Evolutionary conservation across 768 basidiomycete genomes (phyloP).

Genomic region (Cystobasidium onofrii): DNA sequence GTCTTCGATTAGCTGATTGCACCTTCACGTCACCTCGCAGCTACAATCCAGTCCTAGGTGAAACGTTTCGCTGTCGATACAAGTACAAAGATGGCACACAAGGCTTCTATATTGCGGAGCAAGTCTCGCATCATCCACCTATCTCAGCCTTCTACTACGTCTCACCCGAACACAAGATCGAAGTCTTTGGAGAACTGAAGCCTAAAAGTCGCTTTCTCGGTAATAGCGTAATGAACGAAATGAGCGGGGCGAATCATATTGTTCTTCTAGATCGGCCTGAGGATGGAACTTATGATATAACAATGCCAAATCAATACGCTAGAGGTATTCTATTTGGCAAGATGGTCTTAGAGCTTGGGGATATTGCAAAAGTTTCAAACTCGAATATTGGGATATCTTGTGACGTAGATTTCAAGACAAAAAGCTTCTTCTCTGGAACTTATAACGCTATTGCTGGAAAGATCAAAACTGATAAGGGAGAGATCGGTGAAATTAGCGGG

Average conservation of each 20-base stretch:
- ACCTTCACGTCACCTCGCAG: constrained; percentile 46
- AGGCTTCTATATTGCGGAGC: constrained; percentile 93
- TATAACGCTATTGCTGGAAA: constrained; percentile 79
- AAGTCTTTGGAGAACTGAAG: constrained; percentile 81
- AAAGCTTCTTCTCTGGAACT: constrained; percentile 96
- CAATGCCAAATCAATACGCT: constrained; percentile 79
- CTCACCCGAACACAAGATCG: constrained; percentile 77
- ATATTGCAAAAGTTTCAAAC: constrained; percentile 75
- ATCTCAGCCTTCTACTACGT: constrained; percentile 55
- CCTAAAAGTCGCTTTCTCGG: constrained; percentile 95
- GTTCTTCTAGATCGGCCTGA: constrained; percentile 35
- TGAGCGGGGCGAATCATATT: constrained; percentile 61
- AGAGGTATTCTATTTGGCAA: constrained; percentile 50
- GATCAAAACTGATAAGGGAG: constrained; percentile 57
- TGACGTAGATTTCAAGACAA: constrained; percentile 95
- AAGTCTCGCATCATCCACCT: constrained; percentile 94
- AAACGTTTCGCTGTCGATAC: constrained; percentile 94
- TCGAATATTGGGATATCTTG: constrained; percentile 64
- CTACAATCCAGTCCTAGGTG: constrained; percentile 94
- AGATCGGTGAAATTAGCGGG: constrained; percentile 78
- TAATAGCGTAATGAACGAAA: constrained; percentile 87
- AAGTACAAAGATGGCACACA: constrained; percentile 83
- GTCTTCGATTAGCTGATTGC: too few species aligned
- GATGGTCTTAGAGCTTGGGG: constrained; percentile 94
- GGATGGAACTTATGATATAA: constrained; percentile 65